A percentile compares a stretch with the other conserved stretches of the same genome.
These are phyloP conservation scores for Penicillium coprophilum DNA, from an alignment of 495 filamentous ascomycete genomes.

Conservation along the genomic window DNA sequence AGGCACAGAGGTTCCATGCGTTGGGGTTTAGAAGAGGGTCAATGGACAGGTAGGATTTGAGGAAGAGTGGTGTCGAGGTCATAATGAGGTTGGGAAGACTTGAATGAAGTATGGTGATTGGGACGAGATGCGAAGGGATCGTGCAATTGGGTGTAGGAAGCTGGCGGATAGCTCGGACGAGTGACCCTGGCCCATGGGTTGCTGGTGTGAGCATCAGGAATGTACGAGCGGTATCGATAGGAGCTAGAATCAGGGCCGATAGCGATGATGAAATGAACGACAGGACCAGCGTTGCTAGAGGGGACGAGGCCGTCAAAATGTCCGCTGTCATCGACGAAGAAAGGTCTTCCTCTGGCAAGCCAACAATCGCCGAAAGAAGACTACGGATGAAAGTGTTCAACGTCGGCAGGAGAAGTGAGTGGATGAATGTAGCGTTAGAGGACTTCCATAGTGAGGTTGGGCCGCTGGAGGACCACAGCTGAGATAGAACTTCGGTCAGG, in stretches of 20 bases:
- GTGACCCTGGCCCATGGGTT: slow-evolving; percentile 66
- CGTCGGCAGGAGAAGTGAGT: slow-evolving; percentile 79
- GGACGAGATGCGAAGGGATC: slow-evolving; percentile 66
- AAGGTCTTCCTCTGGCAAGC: slow-evolving; percentile 75
- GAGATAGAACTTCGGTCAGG: slow-evolving; percentile 73
- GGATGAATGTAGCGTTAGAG: slow-evolving; percentile 85
- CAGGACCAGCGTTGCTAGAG: slow-evolving; percentile 69
- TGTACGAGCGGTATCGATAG: slow-evolving; percentile 87
- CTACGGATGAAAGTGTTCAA: slow-evolving; percentile 83
- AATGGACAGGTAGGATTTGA: slow-evolving; percentile 73
- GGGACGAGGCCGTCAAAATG: slow-evolving; percentile 69
- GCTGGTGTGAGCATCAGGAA: slow-evolving; percentile 80
- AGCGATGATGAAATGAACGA: slow-evolving; percentile 80
- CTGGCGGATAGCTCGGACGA: slow-evolving; percentile 68
- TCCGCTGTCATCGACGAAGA: slow-evolving; percentile 52
- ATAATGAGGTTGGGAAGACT: slow-evolving; percentile 77
- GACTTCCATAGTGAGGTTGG: slow-evolving; percentile 94
- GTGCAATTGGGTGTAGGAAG: slow-evolving; percentile 69
- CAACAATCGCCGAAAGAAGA: slow-evolving; percentile 77
- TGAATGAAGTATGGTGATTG: slow-evolving; percentile 83
- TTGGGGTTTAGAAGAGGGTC: slow-evolving; percentile 80
- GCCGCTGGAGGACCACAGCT: slow-evolving; percentile 86
- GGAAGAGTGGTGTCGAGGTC: slow-evolving; percentile 74
- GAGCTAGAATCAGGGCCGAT: slow-evolving; percentile 75
- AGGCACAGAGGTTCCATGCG: slow-evolving; percentile 73